Evolutionary conservation across 2,329 filamentous ascomycete genomes (phyloP), one percentile per base, ranked within the genome.

Genomic region (Parastagonospora nodorum): DNA sequence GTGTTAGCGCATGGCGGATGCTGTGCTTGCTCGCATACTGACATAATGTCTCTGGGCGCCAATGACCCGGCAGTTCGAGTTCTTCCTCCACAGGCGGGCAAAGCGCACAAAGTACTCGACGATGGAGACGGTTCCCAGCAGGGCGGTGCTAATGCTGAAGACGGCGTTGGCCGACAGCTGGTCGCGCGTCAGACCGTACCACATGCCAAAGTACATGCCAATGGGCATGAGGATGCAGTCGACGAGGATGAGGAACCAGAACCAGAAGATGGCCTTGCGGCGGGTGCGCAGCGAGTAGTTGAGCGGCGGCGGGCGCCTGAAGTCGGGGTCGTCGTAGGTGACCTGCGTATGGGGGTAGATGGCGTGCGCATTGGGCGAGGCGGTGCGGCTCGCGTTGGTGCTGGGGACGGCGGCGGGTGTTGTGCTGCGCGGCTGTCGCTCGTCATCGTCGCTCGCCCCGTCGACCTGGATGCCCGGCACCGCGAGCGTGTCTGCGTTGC

Each of bases 191-290:
- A 82, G 81, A 55, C 76, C 77, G 56, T 85, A 85, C 81, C 82
- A 85, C 32, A 87, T 74, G 42, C 79, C 76, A 74, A 83, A 87
- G 71, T 86, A 87, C 2, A 87, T 74, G 2, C 76, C 78, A 51
- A 86, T 76, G 14, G 84, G 84, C 70, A 84, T 81, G 49, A 75
- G 79, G 51, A 84, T 74, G 43, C 80, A 82, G 70, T 87, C 84
- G 50, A 86, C 61, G 16, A 86, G 64, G 48, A 86, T 83, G 35
- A 87, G 66, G 0, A 74, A 73, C 84, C 84, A 86, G 72, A 86
- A 86, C 54, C 82, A 71, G 32, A 77, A 72, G 53, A 86, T 84
- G 30, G 78, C 75, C 69, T 78, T 80, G 63, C 83, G 84, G 38
- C 84, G 74, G 8, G 77, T 71, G 42, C 76, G 77, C 36, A 85